These are phyloP conservation scores for Zoysia pacifica DNA, from an alignment of 176 grass and related monocot genomes.

Conservation along the genomic window DNA sequence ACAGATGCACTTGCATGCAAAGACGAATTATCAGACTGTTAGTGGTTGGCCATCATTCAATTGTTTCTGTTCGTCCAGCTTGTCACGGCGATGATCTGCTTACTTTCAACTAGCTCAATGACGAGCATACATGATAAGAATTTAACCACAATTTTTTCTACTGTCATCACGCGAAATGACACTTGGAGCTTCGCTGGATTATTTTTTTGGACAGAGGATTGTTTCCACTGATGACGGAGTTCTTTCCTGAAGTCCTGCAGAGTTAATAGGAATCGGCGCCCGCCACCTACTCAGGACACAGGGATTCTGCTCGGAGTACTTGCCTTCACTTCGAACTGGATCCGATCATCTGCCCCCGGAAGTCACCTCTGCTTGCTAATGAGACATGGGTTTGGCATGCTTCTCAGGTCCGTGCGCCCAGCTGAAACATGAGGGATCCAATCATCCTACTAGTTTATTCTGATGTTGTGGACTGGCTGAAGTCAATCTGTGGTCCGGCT, in stretches of 20 bases:
- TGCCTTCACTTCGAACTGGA: conserved; percentile 28
- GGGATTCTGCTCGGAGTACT: background rate
- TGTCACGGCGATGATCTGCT: background rate
- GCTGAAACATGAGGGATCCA: conserved; percentile 1
- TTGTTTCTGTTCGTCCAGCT: conserved; percentile 38
- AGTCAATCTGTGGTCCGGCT: background rate
- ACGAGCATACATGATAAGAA: conserved; percentile 34
- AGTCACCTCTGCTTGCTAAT: conserved; percentile 6
- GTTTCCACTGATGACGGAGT: conserved; percentile 1
- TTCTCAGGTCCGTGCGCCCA: conserved; percentile 25
- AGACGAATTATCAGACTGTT: conserved; percentile 31
- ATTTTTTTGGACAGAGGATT: conserved; percentile 13
- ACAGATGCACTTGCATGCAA: conserved; percentile 17
- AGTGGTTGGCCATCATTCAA: conserved; percentile 50
- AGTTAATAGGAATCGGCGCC: conserved; percentile 42
- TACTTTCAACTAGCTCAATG: background rate
- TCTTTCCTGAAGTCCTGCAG: background rate
- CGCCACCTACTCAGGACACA: conserved; percentile 42
- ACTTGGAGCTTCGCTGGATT: background rate
- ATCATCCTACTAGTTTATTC: background rate
- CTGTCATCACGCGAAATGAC: background rate
- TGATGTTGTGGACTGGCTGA: background rate
- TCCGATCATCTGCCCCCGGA: conserved; percentile 7
- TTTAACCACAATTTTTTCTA: background rate
- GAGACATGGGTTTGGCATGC: conserved; percentile 18